phyloP scores from a whole-genome alignment of 176 grass and related monocot species.

The Luzula sylvatica region DNA sequence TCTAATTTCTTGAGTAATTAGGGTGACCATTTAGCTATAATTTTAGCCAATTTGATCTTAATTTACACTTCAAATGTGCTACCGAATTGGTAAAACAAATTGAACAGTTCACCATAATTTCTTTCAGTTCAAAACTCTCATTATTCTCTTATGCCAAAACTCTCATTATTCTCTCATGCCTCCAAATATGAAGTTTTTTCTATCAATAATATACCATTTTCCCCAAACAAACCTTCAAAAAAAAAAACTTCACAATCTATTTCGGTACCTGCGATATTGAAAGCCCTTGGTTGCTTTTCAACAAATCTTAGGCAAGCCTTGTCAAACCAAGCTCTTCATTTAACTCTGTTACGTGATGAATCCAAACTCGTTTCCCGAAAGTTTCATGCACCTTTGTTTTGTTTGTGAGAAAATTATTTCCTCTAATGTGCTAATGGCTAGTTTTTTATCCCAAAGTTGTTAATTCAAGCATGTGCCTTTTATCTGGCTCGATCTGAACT shows the following conservation, averaged over 20 bases:
- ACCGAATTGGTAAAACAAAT: too few species aligned
- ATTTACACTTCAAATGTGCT: too few species aligned
- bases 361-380: slow-evolving; percentile 66
- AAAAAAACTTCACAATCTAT: slow-evolving; percentile 83
- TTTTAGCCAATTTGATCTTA: too few species aligned
- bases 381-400: slow-evolving; percentile 36
- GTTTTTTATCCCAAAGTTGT: slow-evolving; percentile 50
- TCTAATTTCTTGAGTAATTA: too few species aligned
- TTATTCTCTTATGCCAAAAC: slow-evolving; percentile 36
- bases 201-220: slow-evolving; percentile 49
- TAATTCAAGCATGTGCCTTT: slow-evolving; percentile 62
- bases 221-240: slow-evolving; percentile 52
- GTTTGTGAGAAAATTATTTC: slow-evolving; percentile 54
- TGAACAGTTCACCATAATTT: too few species aligned
- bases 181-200: slow-evolving; percentile 56
- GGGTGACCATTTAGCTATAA: too few species aligned
- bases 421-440: slow-evolving; percentile 71
- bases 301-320: slow-evolving; percentile 49
- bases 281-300: slow-evolving; percentile 61
- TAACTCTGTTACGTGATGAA: slow-evolving; percentile 88
- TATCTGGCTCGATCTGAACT: slow-evolving; percentile 59
- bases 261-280: slow-evolving; percentile 86
- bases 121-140: background rate
- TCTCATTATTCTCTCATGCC: slow-evolving; percentile 64
- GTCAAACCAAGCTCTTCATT: slow-evolving; percentile 81